These are phyloP conservation scores for Triangularia verruculosa DNA, from an alignment of 2,329 filamentous ascomycete genomes.

Conservation along the genomic window DNA sequence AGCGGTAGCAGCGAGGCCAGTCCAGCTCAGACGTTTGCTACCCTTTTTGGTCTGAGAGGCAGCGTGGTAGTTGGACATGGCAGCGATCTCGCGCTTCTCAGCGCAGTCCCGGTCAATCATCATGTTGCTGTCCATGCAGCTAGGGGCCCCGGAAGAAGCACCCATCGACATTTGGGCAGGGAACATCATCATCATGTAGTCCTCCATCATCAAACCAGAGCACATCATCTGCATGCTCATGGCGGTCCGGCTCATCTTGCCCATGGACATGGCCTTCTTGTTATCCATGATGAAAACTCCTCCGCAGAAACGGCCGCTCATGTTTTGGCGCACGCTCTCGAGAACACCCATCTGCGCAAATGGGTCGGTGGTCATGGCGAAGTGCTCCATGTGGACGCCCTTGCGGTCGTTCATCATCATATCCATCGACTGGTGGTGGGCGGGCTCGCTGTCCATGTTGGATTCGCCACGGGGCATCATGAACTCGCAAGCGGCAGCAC, in stretches of 20 bases:
- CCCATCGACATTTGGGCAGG: slow-evolving; percentile 29
- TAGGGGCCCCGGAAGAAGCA: slow-evolving; percentile 18
- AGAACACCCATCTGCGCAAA: slow-evolving; percentile 40
- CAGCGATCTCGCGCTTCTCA: slow-evolving; percentile 42
- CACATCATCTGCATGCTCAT: slow-evolving; percentile 1
- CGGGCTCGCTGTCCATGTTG: slow-evolving; percentile 19
- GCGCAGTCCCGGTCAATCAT: slow-evolving; percentile 40
- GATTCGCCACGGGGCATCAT: slow-evolving; percentile 33
- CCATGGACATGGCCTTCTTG: neutral
- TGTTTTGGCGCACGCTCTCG: slow-evolving; percentile 35
- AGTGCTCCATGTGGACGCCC: slow-evolving; percentile 37
- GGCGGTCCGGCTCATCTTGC: neutral
- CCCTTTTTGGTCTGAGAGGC: slow-evolving; percentile 29
- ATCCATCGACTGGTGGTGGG: slow-evolving; percentile 22
- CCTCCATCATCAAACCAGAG: slow-evolving; percentile 30
- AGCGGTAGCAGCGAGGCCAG: slow-evolving; percentile 37
- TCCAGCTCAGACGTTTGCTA: slow-evolving; percentile 40
- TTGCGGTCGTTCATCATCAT: slow-evolving; percentile 16
- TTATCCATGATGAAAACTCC: slow-evolving; percentile 37
- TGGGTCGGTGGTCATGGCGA: slow-evolving; percentile 37
- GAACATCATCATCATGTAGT: slow-evolving; percentile 39
- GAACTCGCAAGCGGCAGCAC: slow-evolving; percentile 39
- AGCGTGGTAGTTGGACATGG: slow-evolving; percentile 34
- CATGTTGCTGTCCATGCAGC: slow-evolving; percentile 36
- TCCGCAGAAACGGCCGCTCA: slow-evolving; percentile 40